Evolutionary conservation across 116 monocot genomes (phyloP).

Genomic region (Thalassia testudinum): DNA sequence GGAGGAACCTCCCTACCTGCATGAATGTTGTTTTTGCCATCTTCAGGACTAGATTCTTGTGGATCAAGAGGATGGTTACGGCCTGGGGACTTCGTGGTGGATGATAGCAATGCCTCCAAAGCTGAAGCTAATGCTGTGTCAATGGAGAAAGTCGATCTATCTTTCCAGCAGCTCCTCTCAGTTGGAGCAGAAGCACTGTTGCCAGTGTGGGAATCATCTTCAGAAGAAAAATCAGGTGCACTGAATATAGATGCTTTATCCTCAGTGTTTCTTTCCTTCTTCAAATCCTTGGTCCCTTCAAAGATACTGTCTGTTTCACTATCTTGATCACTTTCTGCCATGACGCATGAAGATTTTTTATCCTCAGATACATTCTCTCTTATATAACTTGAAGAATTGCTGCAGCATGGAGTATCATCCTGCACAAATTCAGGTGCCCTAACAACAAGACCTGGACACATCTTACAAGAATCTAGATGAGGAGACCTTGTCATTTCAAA

Average conservation of each 20-base stretch:
- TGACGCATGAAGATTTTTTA: no score
- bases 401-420: slow-evolving; percentile 2
- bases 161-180: neutral
- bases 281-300: neutral
- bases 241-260: neutral
- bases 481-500: neutral
- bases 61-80: neutral
- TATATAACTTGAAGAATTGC: no score
- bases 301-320: neutral
- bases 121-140: slow-evolving; percentile 55
- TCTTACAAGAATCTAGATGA: neutral
- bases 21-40: neutral
- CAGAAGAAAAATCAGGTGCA: neutral
- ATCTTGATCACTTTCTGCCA: no score
- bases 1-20: neutral
- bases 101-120: slow-evolving; percentile 44
- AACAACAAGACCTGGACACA: neutral
- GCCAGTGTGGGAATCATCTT: neutral
- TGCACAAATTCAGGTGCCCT: slow-evolving; percentile 30
- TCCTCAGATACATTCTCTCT: no score
- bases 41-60: neutral
- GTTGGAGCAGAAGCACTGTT: slow-evolving; percentile 11
- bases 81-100: slow-evolving; percentile 2
- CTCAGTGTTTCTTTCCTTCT: neutral
- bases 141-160: slow-evolving; percentile 20